Conservation (phyloP, 192 early-diverging fungal species). For the Dimargaris verticillata region DNA sequence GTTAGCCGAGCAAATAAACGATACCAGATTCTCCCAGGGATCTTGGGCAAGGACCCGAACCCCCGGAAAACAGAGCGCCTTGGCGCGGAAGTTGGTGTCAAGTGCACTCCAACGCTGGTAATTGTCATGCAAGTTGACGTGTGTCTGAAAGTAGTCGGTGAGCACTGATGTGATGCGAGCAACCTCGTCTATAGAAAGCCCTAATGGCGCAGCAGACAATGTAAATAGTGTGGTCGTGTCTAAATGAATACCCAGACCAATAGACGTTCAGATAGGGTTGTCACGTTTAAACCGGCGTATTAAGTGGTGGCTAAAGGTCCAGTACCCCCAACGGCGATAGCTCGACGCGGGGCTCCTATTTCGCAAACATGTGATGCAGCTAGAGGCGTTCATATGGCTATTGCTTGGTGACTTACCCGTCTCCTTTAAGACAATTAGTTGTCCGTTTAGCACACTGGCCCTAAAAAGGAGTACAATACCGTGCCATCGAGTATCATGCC, state of each 20-base stretch:
- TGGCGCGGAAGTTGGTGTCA: conserved; percentile 50
- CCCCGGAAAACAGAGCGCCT: conserved; percentile 36
- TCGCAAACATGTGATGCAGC: too few relatives aligned
- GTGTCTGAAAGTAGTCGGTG: conserved; percentile 76
- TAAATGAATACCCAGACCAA: not conserved
- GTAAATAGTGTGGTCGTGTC: conserved; percentile 5
- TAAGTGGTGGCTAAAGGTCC: conserved; percentile 4
- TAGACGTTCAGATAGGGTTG: conserved; percentile 8
- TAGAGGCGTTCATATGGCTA: too few relatives aligned
- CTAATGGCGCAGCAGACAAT: not conserved
- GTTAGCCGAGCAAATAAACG: conserved; percentile 86
- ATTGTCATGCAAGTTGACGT: conserved; percentile 37
- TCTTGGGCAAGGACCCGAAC: conserved; percentile 69
- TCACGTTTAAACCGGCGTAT: conserved; percentile 18
- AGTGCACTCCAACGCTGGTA: conserved; percentile 36
- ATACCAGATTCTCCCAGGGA: conserved; percentile 70
- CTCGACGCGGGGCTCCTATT: not conserved
- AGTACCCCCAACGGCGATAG: not conserved
- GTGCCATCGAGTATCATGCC: not conserved
- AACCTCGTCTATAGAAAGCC: conserved; percentile 13
- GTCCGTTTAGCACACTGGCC: conserved; percentile 34
- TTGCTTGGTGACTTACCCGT: conserved; percentile 19
- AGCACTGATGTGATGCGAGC: conserved; percentile 22
- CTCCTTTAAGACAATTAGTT: conserved; percentile 45
- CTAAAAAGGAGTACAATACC: conserved; percentile 11